Evolutionary conservation across 305 asterid species (phyloP), one percentile per base, ranked within the genome.

Genomic region (Solanum hybrid): DNA sequence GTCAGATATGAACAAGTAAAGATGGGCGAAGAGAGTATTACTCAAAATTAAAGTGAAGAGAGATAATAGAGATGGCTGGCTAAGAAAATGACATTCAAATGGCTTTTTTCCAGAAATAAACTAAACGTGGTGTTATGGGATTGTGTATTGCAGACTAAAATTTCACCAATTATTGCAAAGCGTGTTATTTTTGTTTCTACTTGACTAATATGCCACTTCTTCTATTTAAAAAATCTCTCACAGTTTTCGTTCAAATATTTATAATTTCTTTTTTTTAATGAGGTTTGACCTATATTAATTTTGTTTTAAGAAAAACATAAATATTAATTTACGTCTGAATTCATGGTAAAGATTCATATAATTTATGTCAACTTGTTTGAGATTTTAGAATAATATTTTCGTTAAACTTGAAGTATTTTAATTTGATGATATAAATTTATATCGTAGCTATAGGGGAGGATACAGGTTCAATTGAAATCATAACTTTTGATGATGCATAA

Each of bases 81-180:
- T 11, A 89, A 45, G 97, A 95, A 93, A 95, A 92, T 68, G 96
- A 95, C 97, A 80, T 90, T 27, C 51, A 89, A 87, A 90, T 79
- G 91, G 86, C 89, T 32, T 91, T 78, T 96, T 94, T 87, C 96
- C 93, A 89, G 87, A 91, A 81, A 90, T 92, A 82, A 86, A 90
- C 91, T 91, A 92, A 65, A 93, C 97, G 96, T 95, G 94, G 86
- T 72, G 81, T 5, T 91, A 90, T 93, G 93, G 92, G 81, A 22
- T 84, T 89, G 77, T 78, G 7, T 57, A 57, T 32, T 85, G 88
- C 88, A 85, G 77, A 85, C 78, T 27, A 11, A 57, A 85, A 57
- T 85, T 85, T 57, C 45, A 85, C 45, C 88, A 29, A 57, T 31
- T 51, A 10, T 57, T 57, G 88, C 88, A 85, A 85, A 85, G 77